phyloP scores from a whole-genome alignment of 2,329 filamentous ascomycete genomes.

The Epichloe hybrida region DNA sequence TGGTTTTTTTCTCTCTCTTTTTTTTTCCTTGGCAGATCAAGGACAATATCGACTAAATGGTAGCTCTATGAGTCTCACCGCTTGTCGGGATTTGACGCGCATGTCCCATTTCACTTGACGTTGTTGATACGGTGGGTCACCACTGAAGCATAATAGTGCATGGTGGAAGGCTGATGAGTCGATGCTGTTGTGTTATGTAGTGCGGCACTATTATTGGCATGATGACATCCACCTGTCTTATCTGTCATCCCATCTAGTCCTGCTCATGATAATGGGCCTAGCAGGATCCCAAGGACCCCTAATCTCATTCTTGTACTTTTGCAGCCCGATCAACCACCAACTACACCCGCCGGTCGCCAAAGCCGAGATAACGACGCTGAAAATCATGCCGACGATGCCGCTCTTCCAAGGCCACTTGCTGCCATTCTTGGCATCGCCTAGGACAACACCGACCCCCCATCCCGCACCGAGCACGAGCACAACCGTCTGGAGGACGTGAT shows the following conservation, averaged over 20 bases:
- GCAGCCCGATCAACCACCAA: slow-evolving; percentile 94
- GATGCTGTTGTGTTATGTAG: too few relatives aligned
- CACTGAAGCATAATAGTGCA: too few relatives aligned
- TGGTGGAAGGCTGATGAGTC: too few relatives aligned
- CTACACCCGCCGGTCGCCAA: slow-evolving; percentile 84
- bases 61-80: too few relatives aligned
- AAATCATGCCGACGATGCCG: slow-evolving; percentile 55
- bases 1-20: too few relatives aligned
- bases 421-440: slow-evolving; percentile 30
- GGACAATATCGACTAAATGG: too few relatives aligned
- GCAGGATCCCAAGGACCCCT: slow-evolving; percentile 96
- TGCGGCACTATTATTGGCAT: too few relatives aligned
- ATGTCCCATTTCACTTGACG: too few relatives aligned
- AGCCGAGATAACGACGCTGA: slow-evolving; percentile 61
- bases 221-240: slow-evolving; percentile 2
- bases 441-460: slow-evolving; percentile 56
- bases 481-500: slow-evolving; percentile 65
- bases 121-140: too few relatives aligned
- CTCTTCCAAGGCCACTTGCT: slow-evolving; percentile 37
- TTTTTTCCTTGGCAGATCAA: too few relatives aligned
- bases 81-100: too few relatives aligned
- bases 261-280: slow-evolving; percentile 67
- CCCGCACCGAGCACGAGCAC: slow-evolving; percentile 68
- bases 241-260: slow-evolving; percentile 36
- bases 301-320: slow-evolving; percentile 99